Conservation (phyloP, 1,284 basidiomycete genomes). For the Neonothopanus nambi region DNA sequence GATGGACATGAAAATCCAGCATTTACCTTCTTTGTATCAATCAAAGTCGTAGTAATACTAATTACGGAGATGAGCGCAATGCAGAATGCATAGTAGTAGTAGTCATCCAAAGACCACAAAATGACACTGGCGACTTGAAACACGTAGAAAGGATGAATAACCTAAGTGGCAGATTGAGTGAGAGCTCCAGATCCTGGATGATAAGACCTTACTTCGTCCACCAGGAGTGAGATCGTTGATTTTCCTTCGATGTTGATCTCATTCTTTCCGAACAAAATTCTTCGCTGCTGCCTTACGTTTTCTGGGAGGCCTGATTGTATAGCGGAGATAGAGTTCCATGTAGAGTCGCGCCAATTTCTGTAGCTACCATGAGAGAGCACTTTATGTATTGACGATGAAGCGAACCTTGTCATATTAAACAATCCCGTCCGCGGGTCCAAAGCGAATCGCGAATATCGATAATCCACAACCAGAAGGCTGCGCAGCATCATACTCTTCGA, state of each 20-base stretch:
- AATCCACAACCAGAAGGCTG: conserved; percentile 67
- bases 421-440: conserved; percentile 84
- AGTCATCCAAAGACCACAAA: conserved; percentile 93
- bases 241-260: conserved; percentile 92
- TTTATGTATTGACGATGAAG: conserved; percentile 5
- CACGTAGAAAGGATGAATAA: conserved; percentile 96
- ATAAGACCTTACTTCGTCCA: conserved; percentile 93
- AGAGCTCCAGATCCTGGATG: conserved; percentile 5
- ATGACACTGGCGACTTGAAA: conserved; percentile 97
- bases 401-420: conserved; percentile 81
- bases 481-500: conserved; percentile 39
- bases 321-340: conserved; percentile 65
- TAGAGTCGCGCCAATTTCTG: conserved; percentile 92
- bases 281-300: conserved; percentile 62
- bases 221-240: conserved; percentile 75
- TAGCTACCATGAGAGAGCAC: conserved; percentile 2
- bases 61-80: conserved; percentile 91
- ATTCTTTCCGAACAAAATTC: conserved; percentile 83
- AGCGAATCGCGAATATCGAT: conserved; percentile 90
- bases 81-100: conserved; percentile 99
- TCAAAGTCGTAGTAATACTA: conserved; percentile 84
- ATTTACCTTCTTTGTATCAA: conserved; percentile 88
- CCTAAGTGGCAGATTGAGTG: conserved; percentile 41
- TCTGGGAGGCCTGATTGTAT: conserved; percentile 68
- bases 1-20: conserved; percentile 1